These are phyloP conservation scores for Leishmania guyanensis DNA, from an alignment of 208 protist genomes.

Conservation along the genomic window DNA sequence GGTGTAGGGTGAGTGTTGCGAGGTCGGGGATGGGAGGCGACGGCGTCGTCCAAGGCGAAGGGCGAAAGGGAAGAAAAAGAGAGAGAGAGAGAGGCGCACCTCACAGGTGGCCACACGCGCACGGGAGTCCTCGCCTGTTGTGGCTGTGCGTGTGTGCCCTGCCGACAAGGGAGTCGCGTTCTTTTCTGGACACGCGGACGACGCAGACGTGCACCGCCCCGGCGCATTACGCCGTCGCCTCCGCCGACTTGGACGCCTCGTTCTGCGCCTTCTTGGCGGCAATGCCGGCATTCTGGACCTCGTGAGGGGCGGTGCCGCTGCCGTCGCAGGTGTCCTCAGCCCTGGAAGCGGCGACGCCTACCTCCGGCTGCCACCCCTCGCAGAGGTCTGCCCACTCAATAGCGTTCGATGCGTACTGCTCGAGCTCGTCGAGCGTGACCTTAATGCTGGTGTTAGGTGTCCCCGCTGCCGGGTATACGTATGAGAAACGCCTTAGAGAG, in stretches of 20 bases:
- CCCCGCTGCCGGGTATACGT: slow-evolving; percentile 56
- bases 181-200: neutral
- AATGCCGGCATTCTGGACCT: neutral
- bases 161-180: neutral
- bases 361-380: slow-evolving; percentile 36
- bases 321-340: neutral
- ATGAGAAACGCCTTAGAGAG: slow-evolving; percentile 60
- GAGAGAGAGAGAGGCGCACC: neutral
- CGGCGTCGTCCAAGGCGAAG: neutral
- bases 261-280: slow-evolving; percentile 15
- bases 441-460: slow-evolving; percentile 44
- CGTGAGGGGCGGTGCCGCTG: neutral
- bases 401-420: slow-evolving; percentile 54
- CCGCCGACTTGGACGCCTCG: slow-evolving; percentile 11
- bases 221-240: slow-evolving; percentile 2
- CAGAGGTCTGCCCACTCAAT: slow-evolving; percentile 78
- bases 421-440: slow-evolving; percentile 56
- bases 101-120: no score
- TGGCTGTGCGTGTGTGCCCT: neutral
- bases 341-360: neutral
- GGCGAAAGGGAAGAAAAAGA: neutral
- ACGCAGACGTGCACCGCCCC: neutral
- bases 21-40: neutral
- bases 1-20: neutral
- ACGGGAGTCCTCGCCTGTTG: neutral